These are phyloP conservation scores for Henckelia pumila DNA, from an alignment of 257 asterid genomes.

Conservation along the genomic window DNA sequence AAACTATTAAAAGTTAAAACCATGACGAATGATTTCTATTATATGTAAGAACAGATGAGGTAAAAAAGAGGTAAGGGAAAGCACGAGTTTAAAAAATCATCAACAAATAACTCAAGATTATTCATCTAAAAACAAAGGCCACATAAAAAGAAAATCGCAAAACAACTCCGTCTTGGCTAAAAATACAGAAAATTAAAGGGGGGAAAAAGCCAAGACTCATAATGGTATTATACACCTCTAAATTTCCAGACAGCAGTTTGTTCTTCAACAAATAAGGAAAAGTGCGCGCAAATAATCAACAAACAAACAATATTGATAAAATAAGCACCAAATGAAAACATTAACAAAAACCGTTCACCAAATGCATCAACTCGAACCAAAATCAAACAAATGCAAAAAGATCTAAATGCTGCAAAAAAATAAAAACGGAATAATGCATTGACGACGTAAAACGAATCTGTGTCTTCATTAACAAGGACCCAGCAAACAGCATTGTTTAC, in stretches of 20 bases:
- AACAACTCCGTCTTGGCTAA: background rate
- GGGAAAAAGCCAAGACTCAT: background rate
- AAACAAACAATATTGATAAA: background rate
- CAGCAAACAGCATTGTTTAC: background rate
- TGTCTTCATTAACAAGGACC: background rate
- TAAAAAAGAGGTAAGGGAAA: background rate
- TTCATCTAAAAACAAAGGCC: constrained; percentile 13
- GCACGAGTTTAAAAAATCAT: background rate
- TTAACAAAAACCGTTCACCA: background rate
- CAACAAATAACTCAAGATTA: constrained; percentile 11
- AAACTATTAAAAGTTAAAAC: background rate
- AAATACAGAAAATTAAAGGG: background rate
- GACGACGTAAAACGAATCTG: background rate
- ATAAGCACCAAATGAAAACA: background rate
- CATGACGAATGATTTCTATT: background rate
- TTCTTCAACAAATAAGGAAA: background rate
- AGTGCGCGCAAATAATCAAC: background rate
- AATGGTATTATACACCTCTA: constrained; percentile 18
- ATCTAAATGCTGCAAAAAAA: background rate
- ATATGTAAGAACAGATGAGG: background rate
- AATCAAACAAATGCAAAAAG: constrained; percentile 22
- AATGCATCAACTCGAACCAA: background rate
- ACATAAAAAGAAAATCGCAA: background rate
- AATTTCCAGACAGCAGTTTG: constrained; percentile 9
- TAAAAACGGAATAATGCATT: constrained; percentile 4